A percentile compares a stretch with the other conserved stretches of the same genome.
phyloP scores from a whole-genome alignment of 2,329 filamentous ascomycete species.

The Fusarium tupiense region DNA sequence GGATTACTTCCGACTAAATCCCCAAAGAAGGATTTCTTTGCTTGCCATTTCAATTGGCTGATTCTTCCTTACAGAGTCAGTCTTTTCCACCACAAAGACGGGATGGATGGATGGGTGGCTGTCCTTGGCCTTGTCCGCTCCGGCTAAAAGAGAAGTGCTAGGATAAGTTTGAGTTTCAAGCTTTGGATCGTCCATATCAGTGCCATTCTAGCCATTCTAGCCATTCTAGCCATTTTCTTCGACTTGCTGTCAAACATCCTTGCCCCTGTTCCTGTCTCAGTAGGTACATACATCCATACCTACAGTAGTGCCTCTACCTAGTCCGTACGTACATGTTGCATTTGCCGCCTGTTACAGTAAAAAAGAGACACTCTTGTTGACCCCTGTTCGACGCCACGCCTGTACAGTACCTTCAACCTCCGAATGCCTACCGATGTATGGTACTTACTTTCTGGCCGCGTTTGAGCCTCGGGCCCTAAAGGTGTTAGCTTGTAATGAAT shows the following conservation, averaged over 20 bases:
- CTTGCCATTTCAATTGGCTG: conserved; percentile 1
- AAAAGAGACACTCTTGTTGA: conserved; percentile 1
- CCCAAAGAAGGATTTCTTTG: not conserved
- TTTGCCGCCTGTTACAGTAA: conserved; percentile 5
- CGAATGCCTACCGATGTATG: not conserved
- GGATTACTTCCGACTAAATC: conserved; percentile 12
- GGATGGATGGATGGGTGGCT: conserved; percentile 19
- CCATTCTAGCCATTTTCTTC: not conserved
- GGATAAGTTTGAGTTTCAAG: not conserved
- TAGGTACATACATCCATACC: not conserved
- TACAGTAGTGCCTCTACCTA: not conserved
- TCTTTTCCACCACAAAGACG: conserved; percentile 1
- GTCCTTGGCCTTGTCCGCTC: conserved; percentile 8
- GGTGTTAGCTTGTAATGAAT: conserved; percentile 21
- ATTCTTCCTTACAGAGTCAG: not conserved
- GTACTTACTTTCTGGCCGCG: not conserved
- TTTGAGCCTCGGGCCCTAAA: conserved; percentile 23
- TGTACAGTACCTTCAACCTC: not conserved
- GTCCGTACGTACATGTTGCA: not conserved
- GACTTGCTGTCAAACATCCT: conserved; percentile 14
- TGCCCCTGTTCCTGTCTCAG: conserved; percentile 15
- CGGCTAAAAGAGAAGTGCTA: not conserved
- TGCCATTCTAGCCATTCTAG: not conserved
- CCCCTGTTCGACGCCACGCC: conserved; percentile 9
- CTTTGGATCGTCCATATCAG: conserved; percentile 1